Evolutionary conservation across 116 monocot species (phyloP).

Genomic region (Dioscorea cayenensis): DNA sequence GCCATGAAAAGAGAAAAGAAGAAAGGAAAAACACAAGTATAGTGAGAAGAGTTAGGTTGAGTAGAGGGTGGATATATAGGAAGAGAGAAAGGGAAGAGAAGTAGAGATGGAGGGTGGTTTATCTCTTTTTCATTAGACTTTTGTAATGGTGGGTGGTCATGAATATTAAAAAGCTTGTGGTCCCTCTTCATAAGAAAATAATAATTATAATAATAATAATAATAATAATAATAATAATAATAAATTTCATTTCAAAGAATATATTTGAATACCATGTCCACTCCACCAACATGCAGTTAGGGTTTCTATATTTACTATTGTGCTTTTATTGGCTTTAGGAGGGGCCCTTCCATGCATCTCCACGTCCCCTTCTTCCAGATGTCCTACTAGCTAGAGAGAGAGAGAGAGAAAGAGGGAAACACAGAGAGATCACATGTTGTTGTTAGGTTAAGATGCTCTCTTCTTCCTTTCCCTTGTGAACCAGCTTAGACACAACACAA

Average conservation of each 20-base stretch:
- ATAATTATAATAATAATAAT: no score
- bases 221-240: no score
- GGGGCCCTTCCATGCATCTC: slow-evolving; percentile 12
- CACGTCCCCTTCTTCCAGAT: slow-evolving; percentile 16
- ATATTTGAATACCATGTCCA: slow-evolving; percentile 3
- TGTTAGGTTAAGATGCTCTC: slow-evolving; percentile 3
- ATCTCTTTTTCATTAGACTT: slow-evolving; percentile 5
- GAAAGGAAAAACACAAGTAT: not conserved
- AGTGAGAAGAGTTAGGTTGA: no score
- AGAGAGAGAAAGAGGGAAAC: not conserved
- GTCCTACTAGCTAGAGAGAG: not conserved
- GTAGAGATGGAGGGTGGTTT: not conserved
- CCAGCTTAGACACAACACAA: not conserved
- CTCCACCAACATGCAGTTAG: slow-evolving; percentile 19
- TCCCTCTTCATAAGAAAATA: slow-evolving; percentile 1
- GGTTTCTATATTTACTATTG: slow-evolving; percentile 13
- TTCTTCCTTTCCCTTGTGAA: not conserved
- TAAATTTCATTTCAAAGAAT: not conserved
- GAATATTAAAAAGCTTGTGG: slow-evolving; percentile 5
- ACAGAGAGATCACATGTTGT: not conserved
- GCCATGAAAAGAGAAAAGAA: not conserved
- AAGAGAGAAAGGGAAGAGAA: not conserved
- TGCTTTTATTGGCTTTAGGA: slow-evolving; percentile 1
- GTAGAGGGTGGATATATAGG: not conserved
- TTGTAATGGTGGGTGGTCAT: not conserved